These are phyloP conservation scores for Fusarium graminum DNA, from an alignment of 2,329 filamentous ascomycete genomes.

Conservation along the genomic window DNA sequence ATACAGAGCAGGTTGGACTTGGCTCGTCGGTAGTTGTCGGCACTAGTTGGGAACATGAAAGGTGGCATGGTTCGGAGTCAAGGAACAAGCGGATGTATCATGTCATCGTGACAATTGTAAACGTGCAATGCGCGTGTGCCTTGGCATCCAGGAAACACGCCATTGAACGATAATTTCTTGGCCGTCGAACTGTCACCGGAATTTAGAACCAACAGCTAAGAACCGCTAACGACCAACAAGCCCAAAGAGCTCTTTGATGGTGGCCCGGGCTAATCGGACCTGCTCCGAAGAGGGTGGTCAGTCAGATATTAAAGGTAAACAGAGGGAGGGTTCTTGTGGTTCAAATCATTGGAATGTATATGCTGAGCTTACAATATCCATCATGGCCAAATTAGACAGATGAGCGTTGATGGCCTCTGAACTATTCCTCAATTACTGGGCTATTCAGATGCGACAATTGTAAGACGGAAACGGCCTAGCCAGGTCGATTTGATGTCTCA, in stretches of 20 bases:
- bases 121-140: slow-evolving; percentile 15
- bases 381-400: not conserved
- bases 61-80: slow-evolving; percentile 1
- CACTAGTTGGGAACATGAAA: not conserved
- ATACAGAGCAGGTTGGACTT: not conserved
- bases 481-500: slow-evolving; percentile 1
- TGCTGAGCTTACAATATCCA: not conserved
- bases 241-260: slow-evolving; percentile 17
- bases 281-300: slow-evolving; percentile 20
- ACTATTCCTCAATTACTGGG: not conserved
- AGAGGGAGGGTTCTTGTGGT: not conserved
- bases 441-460: not conserved
- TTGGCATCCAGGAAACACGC: slow-evolving; percentile 11
- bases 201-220: slow-evolving; percentile 20
- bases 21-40: slow-evolving; percentile 13
- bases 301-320: slow-evolving; percentile 23
- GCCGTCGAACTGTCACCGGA: not conserved
- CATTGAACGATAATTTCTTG: not conserved
- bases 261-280: slow-evolving; percentile 34
- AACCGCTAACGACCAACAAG: slow-evolving; percentile 27
- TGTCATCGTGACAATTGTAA: slow-evolving; percentile 20
- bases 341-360: slow-evolving; percentile 9
- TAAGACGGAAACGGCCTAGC: slow-evolving; percentile 13
- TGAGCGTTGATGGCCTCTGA: slow-evolving; percentile 2
- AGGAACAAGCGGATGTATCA: not conserved